Conservation (phyloP, 2,329 filamentous ascomycete species). For the Trichoderma guizhouense region DNA sequence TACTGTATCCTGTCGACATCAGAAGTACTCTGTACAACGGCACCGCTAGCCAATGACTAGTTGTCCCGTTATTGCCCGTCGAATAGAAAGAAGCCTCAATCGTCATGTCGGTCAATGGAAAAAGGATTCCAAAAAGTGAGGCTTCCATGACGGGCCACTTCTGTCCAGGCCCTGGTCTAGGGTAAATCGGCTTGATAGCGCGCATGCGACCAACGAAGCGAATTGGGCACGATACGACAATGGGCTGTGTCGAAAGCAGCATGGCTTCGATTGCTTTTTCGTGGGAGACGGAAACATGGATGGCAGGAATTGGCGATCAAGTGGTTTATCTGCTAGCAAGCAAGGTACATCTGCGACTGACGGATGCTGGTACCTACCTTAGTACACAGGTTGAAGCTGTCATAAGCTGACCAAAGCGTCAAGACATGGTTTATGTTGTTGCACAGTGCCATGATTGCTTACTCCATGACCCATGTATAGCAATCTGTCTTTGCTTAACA, state of each 20-base stretch:
- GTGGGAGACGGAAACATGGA: background rate
- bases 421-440: background rate
- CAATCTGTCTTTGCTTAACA: background rate
- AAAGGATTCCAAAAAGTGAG: conserved; percentile 1
- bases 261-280: background rate
- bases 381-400: background rate
- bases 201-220: background rate
- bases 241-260: background rate
- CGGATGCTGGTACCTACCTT: background rate
- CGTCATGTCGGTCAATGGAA: background rate
- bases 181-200: conserved; percentile 11
- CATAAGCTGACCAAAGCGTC: background rate
- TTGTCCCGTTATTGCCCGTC: background rate
- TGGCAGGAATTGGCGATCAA: conserved; percentile 7
- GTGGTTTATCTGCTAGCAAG: background rate
- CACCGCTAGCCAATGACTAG: background rate
- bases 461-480: background rate
- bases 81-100: background rate
- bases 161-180: conserved; percentile 3
- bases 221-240: background rate
- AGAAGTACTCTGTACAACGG: background rate
- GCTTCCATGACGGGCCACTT: background rate
- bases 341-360: background rate
- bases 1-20: background rate
- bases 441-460: background rate